phyloP scores from a whole-genome alignment of 2,329 filamentous ascomycete species.

The Aspergillus glaucus region DNA sequence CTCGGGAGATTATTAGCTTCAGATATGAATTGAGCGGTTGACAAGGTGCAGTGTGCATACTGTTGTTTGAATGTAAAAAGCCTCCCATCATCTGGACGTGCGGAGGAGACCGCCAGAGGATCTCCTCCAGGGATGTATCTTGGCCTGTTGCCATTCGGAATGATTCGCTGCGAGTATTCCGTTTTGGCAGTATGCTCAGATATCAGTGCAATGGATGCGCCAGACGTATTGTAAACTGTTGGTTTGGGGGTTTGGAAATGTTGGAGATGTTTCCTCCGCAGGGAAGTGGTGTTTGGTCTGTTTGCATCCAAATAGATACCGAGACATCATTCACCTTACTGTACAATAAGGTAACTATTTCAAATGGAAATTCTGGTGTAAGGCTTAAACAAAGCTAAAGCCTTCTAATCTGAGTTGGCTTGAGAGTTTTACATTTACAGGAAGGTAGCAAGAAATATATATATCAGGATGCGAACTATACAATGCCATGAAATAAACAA shows the following conservation, averaged over 20 bases:
- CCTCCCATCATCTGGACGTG: slow-evolving; percentile 43
- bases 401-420: too few relatives aligned
- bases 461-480: too few relatives aligned
- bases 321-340: background rate
- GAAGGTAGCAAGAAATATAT: background rate
- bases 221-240: background rate
- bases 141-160: slow-evolving; percentile 27
- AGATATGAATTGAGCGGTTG: background rate
- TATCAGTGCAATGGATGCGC: slow-evolving; percentile 1
- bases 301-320: slow-evolving; percentile 17
- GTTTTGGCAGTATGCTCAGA: background rate
- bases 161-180: background rate
- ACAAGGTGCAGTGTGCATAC: slow-evolving; percentile 18
- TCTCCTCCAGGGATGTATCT: slow-evolving; percentile 37
- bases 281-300: slow-evolving; percentile 18
- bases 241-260: background rate
- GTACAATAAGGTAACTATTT: too few relatives aligned
- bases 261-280: slow-evolving; percentile 4
- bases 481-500: background rate
- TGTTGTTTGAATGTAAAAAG: slow-evolving; percentile 41
- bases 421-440: too few relatives aligned
- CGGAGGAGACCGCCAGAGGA: slow-evolving; percentile 40
- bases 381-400: too few relatives aligned
- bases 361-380: too few relatives aligned
- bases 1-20: background rate